Evolutionary conservation across 164 flowering plant species (phyloP), one percentile per base, ranked within the genome.

Genomic region (Warburgia ugandensis): DNA sequence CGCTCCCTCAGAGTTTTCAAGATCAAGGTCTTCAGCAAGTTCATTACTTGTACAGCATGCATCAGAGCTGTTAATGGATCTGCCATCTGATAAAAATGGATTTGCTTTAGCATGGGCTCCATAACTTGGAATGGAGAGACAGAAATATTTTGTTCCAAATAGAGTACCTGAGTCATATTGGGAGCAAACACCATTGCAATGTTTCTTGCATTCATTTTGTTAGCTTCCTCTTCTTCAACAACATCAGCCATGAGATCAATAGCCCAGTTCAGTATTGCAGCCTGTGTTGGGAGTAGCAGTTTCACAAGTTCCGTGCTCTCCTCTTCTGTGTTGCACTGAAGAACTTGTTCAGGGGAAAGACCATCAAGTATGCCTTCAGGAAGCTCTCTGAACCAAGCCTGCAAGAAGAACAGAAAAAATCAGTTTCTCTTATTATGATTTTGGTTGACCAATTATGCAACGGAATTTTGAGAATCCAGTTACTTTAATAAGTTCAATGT

Each of bases 11-110:
- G 63, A 1, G 81, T 79, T 68, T 69, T 88, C 47, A 55, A 68
- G 36, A 92, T 88, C 41, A 92, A 67, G 29, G 89, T 84, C 69
- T 92, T 92, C 58, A 92, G 84, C 63, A 92, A 69, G 72, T 92
- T 92, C 97, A 92, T 92, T 23, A 92, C 95, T 92, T 92, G 97
- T 55, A 88, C 94, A 39, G 97, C 99, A 47, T 88, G 97, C 97
- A 92, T 92, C 29, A 92, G 67, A 17, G 99, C 99, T 32, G 95
- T 92, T 59, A 92, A 71, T 36, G 99, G 99, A 78, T 92, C 99
- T 39, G 99, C 77, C 99, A 92, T 86, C 97, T 92, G 71, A 14
- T 9, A 4, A 12, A 29, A 38, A 17, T 5, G 20, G 20, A 19
- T 21, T 16, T 5, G 11, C 56, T 25, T 40, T 10, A 52, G 27